A percentile compares a stretch with the other conserved stretches of the same genome.
phyloP scores from a whole-genome alignment of 2,329 filamentous ascomycete genomes.

The Aspergillus transmontanensis region DNA sequence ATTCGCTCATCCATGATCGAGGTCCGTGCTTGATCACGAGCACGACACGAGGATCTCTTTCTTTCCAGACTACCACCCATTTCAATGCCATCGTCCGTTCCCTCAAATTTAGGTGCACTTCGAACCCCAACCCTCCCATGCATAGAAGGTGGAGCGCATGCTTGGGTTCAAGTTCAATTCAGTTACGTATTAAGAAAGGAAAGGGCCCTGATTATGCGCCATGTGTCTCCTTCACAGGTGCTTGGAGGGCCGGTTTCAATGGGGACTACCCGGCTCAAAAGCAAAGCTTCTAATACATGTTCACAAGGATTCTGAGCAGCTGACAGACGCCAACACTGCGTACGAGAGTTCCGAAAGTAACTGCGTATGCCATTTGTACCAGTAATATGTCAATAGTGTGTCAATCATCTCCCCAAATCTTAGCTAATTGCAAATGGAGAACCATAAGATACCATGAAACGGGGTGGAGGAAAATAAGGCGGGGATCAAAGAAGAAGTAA shows the following conservation, averaged over 20 bases:
- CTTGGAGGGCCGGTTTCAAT: background rate
- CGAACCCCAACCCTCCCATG: background rate
- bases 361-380: constrained; percentile 17
- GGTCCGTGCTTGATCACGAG: background rate
- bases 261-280: background rate
- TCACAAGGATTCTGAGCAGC: background rate
- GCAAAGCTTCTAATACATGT: background rate
- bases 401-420: constrained; percentile 11
- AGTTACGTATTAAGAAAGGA: too few relatives aligned
- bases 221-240: background rate
- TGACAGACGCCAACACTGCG: background rate
- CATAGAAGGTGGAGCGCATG: background rate
- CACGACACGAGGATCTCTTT: background rate
- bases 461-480: background rate
- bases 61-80: background rate
- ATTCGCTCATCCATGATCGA: background rate
- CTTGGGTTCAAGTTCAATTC: background rate
- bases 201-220: background rate
- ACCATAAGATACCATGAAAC: constrained; percentile 10
- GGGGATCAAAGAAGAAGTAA: background rate
- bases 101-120: background rate
- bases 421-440: constrained; percentile 7
- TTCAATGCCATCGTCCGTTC: background rate
- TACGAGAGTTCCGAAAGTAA: constrained; percentile 7
- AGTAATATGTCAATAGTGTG: constrained; percentile 8